Base-by-base conservation (phyloP, 1,284 basidiomycete genomes). In the Filobasidium uniguttulatum region DNA sequence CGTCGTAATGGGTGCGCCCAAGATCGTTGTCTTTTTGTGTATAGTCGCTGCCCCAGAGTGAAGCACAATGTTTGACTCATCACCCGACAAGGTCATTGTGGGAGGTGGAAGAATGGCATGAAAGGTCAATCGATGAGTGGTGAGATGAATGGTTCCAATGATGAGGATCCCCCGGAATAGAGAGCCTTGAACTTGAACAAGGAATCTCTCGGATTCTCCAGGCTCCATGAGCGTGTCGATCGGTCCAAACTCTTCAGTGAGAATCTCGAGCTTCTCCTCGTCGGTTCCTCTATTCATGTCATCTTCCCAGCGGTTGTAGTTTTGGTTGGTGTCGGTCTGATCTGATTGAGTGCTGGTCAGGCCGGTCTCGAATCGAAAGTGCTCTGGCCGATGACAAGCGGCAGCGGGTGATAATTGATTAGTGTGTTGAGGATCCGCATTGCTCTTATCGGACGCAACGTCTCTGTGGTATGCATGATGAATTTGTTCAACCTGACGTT, bases 51-150 rank as follows among this genome's bases (percentile, higher is more conserved):
- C 67, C 0, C 80, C 80, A 2, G 75, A 59, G 55, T 75, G 76
- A 41, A 82, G 65, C 20, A 77, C 55, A 26, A 61, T 54, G 1
- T 38, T 46, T 36, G 40, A 40, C 23, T 41, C 40, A 40, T 50
- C 34, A 34, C 41, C 57, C 3, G 46, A 50, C 22, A 50, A 37
- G 36, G 68, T 69, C 4, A 72, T 67, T 4, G 66, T 61, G 12
- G 73, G 72, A 0, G 76, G 71, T 3, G 79, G 72, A 15, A 82
- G 61, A 5, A 77, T 75, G 1, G 80, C 80, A 57, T 82, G 80
- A 60, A 83, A 83, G 0, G 77, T 63, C 14, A 82, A 55, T 6
- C 80, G 73, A 60, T 82, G 78, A 2, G 77, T 79, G 0, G 80
- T 82, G 20, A 82, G 65, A 60, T 81, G 78, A 23, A 80, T 68